Conservation (phyloP, 345 rosid genomes). For the Syzygium aromaticum region DNA sequence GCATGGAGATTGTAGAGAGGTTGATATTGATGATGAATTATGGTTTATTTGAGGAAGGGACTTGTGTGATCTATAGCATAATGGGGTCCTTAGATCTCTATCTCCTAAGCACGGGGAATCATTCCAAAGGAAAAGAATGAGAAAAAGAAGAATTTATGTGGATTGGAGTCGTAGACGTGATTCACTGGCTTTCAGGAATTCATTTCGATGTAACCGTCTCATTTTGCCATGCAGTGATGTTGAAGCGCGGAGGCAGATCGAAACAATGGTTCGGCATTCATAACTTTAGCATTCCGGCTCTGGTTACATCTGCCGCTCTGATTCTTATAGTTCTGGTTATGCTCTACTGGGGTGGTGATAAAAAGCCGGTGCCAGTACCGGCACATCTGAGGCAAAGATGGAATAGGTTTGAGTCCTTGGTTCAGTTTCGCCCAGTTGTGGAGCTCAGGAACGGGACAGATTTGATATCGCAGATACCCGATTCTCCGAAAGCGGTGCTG, state of each 20-base stretch:
- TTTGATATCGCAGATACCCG: conserved; percentile 72
- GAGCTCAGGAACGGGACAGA: conserved; percentile 68
- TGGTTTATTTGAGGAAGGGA: not conserved
- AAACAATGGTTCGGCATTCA: conserved; percentile 33
- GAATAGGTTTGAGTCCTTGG: conserved; percentile 20
- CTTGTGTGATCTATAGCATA: not conserved
- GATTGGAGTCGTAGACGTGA: not conserved
- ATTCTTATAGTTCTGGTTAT: conserved; percentile 19
- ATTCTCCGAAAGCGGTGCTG: conserved; percentile 69
- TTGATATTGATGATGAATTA: not conserved
- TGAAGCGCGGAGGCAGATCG: conserved; percentile 38
- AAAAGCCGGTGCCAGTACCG: conserved; percentile 13
- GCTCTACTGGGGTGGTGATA: conserved; percentile 10
- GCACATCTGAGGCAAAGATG: conserved; percentile 18
- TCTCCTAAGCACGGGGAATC: not conserved
- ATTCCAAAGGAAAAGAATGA: not conserved
- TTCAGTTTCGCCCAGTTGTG: conserved; percentile 33
- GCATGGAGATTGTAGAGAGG: not conserved
- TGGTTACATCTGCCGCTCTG: conserved; percentile 18
- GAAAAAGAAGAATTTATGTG: not conserved
- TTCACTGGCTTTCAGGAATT: not conserved
- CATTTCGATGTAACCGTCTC: not conserved
- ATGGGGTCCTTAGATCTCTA: not conserved
- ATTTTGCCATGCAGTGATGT: conserved; percentile 32
- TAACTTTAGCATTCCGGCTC: conserved; percentile 8